Evolutionary conservation across 2,329 filamentous ascomycete species (phyloP).

Genomic region (Cercospora janseana): DNA sequence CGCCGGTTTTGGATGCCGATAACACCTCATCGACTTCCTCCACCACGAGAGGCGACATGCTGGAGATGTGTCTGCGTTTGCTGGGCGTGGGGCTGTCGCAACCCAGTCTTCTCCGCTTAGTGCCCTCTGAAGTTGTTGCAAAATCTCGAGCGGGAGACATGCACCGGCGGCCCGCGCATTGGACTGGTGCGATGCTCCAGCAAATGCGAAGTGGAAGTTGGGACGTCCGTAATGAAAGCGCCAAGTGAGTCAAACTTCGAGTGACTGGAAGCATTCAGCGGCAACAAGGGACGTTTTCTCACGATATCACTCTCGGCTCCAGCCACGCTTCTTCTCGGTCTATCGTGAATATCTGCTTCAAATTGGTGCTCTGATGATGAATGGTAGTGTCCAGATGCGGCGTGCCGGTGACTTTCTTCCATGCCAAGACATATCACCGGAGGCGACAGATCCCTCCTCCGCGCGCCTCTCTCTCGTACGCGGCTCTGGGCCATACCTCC

Average conservation of each 20-base stretch:
- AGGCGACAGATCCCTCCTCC: too few relatives aligned
- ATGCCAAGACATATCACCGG: too few relatives aligned
- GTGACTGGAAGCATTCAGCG: constrained; percentile 25
- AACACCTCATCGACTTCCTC: constrained; percentile 35
- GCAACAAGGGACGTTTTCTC: constrained; percentile 12
- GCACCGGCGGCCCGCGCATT: constrained; percentile 27
- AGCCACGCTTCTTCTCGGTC: background rate
- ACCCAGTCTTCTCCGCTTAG: constrained; percentile 32
- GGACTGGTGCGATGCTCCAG: constrained; percentile 1
- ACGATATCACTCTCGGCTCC: background rate
- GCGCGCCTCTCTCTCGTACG: too few relatives aligned
- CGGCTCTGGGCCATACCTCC: too few relatives aligned
- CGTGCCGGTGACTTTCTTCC: too few relatives aligned
- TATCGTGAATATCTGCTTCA: too few relatives aligned
- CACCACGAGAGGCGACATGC: constrained; percentile 34
- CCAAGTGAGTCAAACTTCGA: constrained; percentile 25
- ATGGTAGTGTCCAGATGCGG: too few relatives aligned
- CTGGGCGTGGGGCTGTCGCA: constrained; percentile 14
- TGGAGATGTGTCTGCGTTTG: constrained; percentile 20
- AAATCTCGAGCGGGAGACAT: constrained; percentile 36
- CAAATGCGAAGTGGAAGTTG: background rate
- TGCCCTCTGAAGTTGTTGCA: constrained; percentile 30
- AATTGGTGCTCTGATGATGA: too few relatives aligned
- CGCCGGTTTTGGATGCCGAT: constrained; percentile 37
- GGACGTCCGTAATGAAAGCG: constrained; percentile 9